Conservation (phyloP, 139 green algal genomes). For the Chlorella sorokiniana region DNA sequence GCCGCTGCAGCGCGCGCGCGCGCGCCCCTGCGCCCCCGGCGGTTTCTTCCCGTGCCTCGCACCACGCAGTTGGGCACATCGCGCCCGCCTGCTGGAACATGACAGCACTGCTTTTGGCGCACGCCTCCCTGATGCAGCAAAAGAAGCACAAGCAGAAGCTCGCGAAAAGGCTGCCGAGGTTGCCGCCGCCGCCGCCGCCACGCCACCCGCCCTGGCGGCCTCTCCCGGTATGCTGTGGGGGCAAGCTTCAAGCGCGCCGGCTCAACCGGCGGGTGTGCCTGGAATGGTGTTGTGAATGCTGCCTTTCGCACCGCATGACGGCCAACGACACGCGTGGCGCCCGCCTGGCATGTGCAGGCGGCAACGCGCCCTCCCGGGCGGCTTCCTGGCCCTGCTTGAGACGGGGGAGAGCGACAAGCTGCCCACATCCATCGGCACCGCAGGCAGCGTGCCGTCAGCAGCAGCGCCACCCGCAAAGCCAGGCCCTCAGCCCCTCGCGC, state of each 20-base stretch:
- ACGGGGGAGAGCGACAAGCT: background rate
- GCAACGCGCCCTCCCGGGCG: background rate
- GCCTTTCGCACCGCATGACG: background rate
- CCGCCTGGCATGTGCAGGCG: background rate
- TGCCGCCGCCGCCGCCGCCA: background rate
- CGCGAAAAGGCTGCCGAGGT: background rate
- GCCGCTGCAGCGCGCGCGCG: no score
- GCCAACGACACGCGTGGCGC: background rate
- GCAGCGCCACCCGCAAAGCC: background rate
- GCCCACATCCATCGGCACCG: no score
- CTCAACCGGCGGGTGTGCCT: no score
- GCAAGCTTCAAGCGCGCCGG: no score
- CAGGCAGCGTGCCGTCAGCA: background rate
- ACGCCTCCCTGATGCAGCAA: background rate
- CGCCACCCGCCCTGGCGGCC: background rate
- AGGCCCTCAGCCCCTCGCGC: no score
- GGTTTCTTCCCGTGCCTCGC: no score
- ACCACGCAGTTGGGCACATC: background rate
- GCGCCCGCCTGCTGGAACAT: background rate
- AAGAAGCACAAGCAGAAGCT: background rate
- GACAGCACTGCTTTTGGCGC: background rate
- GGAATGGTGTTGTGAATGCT: background rate
- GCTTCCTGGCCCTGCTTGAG: constrained; percentile 15
- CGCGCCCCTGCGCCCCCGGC: no score
- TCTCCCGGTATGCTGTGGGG: no score